These are phyloP conservation scores for Sphaerobolus stellatus DNA, from an alignment of 1,284 basidiomycete species.

Conservation along the genomic window DNA sequence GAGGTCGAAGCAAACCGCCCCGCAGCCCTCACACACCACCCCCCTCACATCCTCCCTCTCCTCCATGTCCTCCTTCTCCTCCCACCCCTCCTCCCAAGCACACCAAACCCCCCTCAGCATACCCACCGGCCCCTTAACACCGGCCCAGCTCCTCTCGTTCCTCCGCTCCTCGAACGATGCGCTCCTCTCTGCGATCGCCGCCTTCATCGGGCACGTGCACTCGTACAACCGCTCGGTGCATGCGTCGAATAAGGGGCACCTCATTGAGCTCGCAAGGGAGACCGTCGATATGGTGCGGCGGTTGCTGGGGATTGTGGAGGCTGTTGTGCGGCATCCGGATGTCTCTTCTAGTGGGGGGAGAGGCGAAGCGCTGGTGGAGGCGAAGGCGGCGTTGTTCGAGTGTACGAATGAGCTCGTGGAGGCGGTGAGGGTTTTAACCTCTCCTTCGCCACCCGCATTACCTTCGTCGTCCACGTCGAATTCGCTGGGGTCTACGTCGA, in stretches of 20 bases:
- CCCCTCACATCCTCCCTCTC: slow-evolving; percentile 54
- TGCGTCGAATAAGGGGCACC: slow-evolving; percentile 87
- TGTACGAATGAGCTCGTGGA: slow-evolving; percentile 88
- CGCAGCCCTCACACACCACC: slow-evolving; percentile 34
- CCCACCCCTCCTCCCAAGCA: slow-evolving; percentile 47
- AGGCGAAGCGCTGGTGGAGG: slow-evolving; percentile 58
- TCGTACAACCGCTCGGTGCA: slow-evolving; percentile 87
- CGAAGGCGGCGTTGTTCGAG: slow-evolving; percentile 83
- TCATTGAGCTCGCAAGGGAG: slow-evolving; percentile 92
- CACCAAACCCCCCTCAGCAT: slow-evolving; percentile 50
- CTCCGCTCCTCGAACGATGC: slow-evolving; percentile 81
- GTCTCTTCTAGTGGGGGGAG: slow-evolving; percentile 51
- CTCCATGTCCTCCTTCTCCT: slow-evolving; percentile 59
- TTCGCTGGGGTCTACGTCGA: too few relatives aligned
- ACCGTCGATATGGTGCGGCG: slow-evolving; percentile 92
- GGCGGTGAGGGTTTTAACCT: slow-evolving; percentile 67
- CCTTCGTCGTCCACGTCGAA: too few relatives aligned
- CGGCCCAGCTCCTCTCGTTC: slow-evolving; percentile 65
- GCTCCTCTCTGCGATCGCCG: slow-evolving; percentile 90
- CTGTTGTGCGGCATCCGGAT: slow-evolving; percentile 71
- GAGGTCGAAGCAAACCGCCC: slow-evolving; percentile 21
- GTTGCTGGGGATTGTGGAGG: slow-evolving; percentile 89
- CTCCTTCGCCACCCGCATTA: slow-evolving; percentile 40
- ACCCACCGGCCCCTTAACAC: slow-evolving; percentile 66
- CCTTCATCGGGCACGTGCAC: slow-evolving; percentile 96